phyloP scores from a whole-genome alignment of 1,139 yeast genomes.

The Trichomonascaceae sp. region DNA sequence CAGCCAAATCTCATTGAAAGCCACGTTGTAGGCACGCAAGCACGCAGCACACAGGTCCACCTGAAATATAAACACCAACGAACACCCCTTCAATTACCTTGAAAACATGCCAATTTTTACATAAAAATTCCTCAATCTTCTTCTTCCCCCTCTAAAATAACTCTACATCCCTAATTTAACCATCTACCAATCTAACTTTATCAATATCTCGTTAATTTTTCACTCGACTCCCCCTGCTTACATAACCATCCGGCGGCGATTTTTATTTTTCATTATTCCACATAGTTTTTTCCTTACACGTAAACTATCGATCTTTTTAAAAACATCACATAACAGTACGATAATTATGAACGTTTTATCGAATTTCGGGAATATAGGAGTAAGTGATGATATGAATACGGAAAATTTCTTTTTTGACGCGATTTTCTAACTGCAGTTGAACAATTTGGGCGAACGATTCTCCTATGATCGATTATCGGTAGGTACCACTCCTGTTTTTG shows the following conservation, averaged over 20 bases:
- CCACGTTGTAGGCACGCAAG: too few species aligned
- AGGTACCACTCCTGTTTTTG: conserved; percentile 17
- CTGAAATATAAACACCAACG: too few species aligned
- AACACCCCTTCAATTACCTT: too few species aligned
- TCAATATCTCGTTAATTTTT: not conserved
- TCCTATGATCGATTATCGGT: conserved; percentile 47
- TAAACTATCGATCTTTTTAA: not conserved
- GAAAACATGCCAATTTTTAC: too few species aligned
- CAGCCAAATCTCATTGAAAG: too few species aligned
- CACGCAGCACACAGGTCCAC: too few species aligned
- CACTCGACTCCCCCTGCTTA: not conserved
- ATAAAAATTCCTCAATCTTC: too few species aligned
- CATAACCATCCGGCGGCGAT: not conserved
- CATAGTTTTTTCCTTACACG: not conserved
- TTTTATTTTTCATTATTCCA: not conserved
- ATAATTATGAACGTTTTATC: not conserved
- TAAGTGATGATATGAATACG: not conserved
- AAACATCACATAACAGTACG: not conserved
- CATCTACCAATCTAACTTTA: not conserved
- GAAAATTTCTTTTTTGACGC: not conserved
- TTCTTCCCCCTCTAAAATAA: too few species aligned
- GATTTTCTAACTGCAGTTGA: conserved; percentile 25
- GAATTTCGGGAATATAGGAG: not conserved
- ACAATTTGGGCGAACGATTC: conserved; percentile 45
- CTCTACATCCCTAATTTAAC: not conserved